phyloP scores from a whole-genome alignment of 2,329 filamentous ascomycete species.

The Xylariomycetidae sp. region DNA sequence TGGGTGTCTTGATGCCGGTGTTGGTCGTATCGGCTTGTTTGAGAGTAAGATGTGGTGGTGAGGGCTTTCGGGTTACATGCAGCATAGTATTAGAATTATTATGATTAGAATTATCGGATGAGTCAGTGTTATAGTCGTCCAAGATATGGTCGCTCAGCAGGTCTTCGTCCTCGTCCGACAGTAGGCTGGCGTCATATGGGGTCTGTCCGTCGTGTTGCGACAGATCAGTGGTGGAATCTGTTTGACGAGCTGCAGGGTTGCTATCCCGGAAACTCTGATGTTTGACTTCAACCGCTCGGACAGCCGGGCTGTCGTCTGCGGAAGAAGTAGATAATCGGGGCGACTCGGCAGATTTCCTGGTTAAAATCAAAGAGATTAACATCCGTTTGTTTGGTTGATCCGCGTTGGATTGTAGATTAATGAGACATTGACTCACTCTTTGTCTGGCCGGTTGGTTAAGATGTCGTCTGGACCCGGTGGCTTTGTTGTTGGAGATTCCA shows the following conservation, averaged over 20 bases:
- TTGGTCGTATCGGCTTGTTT: conserved; percentile 33
- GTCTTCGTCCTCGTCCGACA: conserved; percentile 32
- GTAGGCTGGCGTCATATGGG: conserved; percentile 34
- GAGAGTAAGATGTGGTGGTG: conserved; percentile 50
- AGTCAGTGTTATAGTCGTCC: conserved; percentile 29
- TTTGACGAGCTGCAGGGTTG: conserved; percentile 41
- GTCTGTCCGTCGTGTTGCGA: conserved; percentile 41
- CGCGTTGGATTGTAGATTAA: conserved; percentile 23
- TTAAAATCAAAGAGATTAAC: conserved; percentile 22
- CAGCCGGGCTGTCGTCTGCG: conserved; percentile 17
- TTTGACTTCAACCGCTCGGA: conserved; percentile 22
- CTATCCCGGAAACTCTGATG: conserved; percentile 22
- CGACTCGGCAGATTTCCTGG: conserved; percentile 19
- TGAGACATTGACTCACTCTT: conserved; percentile 28
- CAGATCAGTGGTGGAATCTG: conserved; percentile 35
- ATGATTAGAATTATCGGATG: conserved; percentile 33
- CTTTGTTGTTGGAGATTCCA: conserved; percentile 16
- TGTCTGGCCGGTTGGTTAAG: conserved; percentile 13
- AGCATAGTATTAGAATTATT: conserved; percentile 40
- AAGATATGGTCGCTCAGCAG: conserved; percentile 28
- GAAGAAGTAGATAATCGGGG: conserved; percentile 14
- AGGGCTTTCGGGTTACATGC: conserved; percentile 41
- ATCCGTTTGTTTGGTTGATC: conserved; percentile 7
- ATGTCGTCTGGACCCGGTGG: conserved; percentile 10
- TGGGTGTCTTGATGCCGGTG: conserved; percentile 30